Conservation (phyloP, 495 filamentous ascomycete genomes). For the Neurospora sp. region DNA sequence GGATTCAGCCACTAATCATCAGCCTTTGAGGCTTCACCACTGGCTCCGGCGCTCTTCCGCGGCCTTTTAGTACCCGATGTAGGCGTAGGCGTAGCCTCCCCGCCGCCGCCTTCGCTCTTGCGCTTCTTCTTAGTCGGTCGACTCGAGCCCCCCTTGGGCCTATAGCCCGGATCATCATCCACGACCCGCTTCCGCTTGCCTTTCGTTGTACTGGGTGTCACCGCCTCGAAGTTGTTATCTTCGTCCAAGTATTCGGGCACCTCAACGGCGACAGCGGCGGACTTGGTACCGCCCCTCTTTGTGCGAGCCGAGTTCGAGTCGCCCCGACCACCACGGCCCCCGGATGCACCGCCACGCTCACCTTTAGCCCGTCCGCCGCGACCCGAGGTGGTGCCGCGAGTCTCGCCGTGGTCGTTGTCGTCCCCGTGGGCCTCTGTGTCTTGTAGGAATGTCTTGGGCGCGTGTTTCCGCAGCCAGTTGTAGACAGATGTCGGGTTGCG, state of each 20-base stretch:
- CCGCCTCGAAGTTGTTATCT: conserved; percentile 29
- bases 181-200: conserved; percentile 43
- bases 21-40: not conserved
- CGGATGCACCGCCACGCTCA: conserved; percentile 8
- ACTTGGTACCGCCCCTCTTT: conserved; percentile 16
- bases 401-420: conserved; percentile 25
- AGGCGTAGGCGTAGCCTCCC: conserved; percentile 16
- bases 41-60: conserved; percentile 20
- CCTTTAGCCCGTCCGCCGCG: conserved; percentile 9
- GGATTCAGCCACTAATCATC: not conserved
- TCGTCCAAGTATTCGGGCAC: conserved; percentile 25
- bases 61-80: conserved; percentile 11
- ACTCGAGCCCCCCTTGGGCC: conserved; percentile 53
- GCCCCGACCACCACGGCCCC: not conserved
- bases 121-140: conserved; percentile 56
- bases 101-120: conserved; percentile 32
- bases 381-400: conserved; percentile 17
- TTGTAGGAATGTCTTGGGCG: conserved; percentile 74
- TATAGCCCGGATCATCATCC: conserved; percentile 60
- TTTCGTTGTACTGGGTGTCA: conserved; percentile 34
- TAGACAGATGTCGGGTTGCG: conserved; percentile 78
- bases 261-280: conserved; percentile 17
- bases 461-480: conserved; percentile 80
- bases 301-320: conserved; percentile 8
- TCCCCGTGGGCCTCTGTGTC: conserved; percentile 55